Conservation (phyloP, 2,329 filamentous ascomycete genomes). For the Cladosporium sp. region DNA sequence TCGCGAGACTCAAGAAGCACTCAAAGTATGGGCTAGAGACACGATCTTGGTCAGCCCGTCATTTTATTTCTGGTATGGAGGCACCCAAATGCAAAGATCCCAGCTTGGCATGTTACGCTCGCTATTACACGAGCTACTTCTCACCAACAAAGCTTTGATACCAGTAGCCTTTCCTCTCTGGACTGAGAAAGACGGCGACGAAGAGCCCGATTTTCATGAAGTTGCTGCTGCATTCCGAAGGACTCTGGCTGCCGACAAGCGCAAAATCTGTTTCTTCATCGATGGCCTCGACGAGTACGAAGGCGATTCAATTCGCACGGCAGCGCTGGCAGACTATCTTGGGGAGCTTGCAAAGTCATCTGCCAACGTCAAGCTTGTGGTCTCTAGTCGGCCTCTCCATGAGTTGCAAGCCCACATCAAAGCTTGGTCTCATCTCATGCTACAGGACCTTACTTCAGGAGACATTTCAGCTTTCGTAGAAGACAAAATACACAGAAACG, state of each 20-base stretch:
- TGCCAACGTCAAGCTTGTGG: not conserved
- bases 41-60: not conserved
- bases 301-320: not conserved
- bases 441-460: not conserved
- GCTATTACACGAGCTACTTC: not conserved
- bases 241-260: not conserved
- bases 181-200: not conserved
- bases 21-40: not conserved
- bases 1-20: not conserved
- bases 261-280: slow-evolving; percentile 5
- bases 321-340: not conserved
- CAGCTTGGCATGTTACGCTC: not conserved
- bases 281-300: slow-evolving; percentile 3
- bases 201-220: not conserved
- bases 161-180: not conserved
- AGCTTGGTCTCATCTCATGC: not conserved
- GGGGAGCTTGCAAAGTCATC: not conserved
- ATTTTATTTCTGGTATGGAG: not conserved
- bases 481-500: not conserved
- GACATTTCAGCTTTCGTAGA: not conserved
- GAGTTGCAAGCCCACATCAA: not conserved
- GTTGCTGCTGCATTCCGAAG: not conserved
- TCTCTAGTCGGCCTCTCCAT: not conserved
- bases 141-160: not conserved
- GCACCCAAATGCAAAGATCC: not conserved